Base-by-base conservation (phyloP, 768 basidiomycete genomes). In the Leucosporidium creatinivorum region DNA sequence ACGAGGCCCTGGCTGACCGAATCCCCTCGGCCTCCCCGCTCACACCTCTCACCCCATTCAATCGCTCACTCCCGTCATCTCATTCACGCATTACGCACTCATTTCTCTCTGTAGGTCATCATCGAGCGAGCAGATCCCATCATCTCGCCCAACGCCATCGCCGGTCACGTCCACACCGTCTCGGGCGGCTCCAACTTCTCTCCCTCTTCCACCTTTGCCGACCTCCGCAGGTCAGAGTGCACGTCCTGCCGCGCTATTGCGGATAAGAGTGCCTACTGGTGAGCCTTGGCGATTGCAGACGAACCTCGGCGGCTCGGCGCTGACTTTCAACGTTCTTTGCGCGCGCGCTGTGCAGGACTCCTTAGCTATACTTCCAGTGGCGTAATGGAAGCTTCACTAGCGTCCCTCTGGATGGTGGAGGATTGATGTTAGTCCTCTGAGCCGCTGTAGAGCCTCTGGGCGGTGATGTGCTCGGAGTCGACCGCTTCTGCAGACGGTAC, bases 81-180 rank as follows among this genome's bases (percentile, higher is more conserved):
- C n/a, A n/a, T n/a, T n/a, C n/a, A n/a, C n/a, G n/a, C n/a, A n/a
- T n/a, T n/a, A n/a, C n/a, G n/a, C 50, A 7, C 18, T 17, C 50
- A 18, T 17, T 51, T 17, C 7, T 51, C 51, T 23, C 3, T 26
- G 26, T 23, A 49, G 18, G 65, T 70, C 48, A 52, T 61, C 1
- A 71, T 73, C n/a, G 71, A 75, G 36, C 65, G 78, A 4, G 68
- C 75, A n/a, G 78, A 79, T 63, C 73, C 77, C 10, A 78, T 79
- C 70, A 75, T 79, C 69, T 73, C 63, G 39, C 74, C 76, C 2
- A 74, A 75, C 6, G 48, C n/a, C 2, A 63, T 79, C 30, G 61
- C 68, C 21, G 63, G 58, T 0, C 79, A 79, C 52, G 74, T 75
- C 1, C 79, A 79, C 62, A 74, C 69, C 28, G 66, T 79, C 30